phyloP scores from a whole-genome alignment of 257 asterid species.

The Eucommia ulmoides region DNA sequence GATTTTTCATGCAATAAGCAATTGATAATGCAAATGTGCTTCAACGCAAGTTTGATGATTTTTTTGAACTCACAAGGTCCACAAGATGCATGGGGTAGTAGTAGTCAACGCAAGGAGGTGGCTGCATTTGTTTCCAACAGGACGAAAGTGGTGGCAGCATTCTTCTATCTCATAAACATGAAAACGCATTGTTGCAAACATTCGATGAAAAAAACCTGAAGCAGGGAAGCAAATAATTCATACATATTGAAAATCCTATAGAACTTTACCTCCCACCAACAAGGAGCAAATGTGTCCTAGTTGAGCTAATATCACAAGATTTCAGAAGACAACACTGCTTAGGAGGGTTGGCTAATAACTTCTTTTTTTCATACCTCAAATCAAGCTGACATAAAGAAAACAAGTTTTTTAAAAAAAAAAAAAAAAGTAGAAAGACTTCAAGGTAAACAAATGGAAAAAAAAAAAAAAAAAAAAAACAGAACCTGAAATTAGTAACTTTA shows the following conservation, averaged over 20 bases:
- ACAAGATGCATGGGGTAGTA: constrained; percentile 96
- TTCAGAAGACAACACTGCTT: constrained; percentile 65
- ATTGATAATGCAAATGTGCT: too few species aligned
- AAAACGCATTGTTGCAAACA: constrained; percentile 85
- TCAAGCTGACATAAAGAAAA: constrained; percentile 61
- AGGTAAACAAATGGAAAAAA: too few species aligned
- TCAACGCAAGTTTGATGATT: too few species aligned
- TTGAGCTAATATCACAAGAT: constrained; percentile 81
- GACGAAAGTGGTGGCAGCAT: constrained; percentile 96
- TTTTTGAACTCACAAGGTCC: constrained; percentile 53
- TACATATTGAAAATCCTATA: too few species aligned
- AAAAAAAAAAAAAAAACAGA: too few species aligned
- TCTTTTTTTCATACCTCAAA: constrained; percentile 82
- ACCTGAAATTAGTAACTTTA: too few species aligned
- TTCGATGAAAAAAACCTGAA: too few species aligned
- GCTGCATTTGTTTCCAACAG: constrained; percentile 61
- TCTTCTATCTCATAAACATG: constrained; percentile 90
- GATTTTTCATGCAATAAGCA: constrained; percentile 1
- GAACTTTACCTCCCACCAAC: constrained; percentile 99
- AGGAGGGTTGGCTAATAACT: constrained; percentile 75
- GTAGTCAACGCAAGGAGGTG: constrained; percentile 90
- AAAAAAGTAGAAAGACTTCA: too few species aligned
- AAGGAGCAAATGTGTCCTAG: constrained; percentile 92
- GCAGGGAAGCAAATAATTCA: too few species aligned
- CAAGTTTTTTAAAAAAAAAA: constrained; percentile 3